These are phyloP conservation scores for Kappamyces sp. DNA, from an alignment of 192 early-diverging fungal genomes.

Conservation along the genomic window DNA sequence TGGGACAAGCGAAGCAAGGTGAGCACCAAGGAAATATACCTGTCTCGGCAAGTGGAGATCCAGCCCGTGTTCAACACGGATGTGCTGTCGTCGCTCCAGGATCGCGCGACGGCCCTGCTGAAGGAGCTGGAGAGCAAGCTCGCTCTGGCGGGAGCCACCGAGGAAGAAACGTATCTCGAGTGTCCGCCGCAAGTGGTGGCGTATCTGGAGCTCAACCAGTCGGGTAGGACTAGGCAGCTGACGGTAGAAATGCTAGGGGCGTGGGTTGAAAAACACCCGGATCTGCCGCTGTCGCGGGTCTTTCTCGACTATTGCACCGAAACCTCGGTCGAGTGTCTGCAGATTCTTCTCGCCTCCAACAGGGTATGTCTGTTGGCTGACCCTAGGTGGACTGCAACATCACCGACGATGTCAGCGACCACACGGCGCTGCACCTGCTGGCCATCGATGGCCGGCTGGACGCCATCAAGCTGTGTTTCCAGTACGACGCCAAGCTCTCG, in stretches of 20 bases:
- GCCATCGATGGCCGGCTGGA: conserved; percentile 73
- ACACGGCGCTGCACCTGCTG: conserved; percentile 83
- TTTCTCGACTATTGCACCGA: conserved; percentile 66
- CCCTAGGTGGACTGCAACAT: conserved; percentile 68
- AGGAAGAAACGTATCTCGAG: no score
- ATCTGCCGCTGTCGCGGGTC: conserved; percentile 50
- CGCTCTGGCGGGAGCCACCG: no score
- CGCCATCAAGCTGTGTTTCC: conserved; percentile 55
- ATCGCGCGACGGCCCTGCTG: conserved; percentile 69
- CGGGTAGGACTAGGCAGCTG: no score
- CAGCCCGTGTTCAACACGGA: conserved; percentile 94
- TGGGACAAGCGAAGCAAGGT: conserved; percentile 99
- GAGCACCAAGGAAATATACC: conserved; percentile 94
- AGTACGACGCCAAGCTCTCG: conserved; percentile 32
- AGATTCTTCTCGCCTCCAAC: conserved; percentile 57
- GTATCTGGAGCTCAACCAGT: no score
- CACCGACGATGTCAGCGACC: conserved; percentile 89
- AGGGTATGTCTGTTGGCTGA: no score
- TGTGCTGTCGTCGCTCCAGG: conserved; percentile 82
- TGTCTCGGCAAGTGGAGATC: conserved; percentile 94
- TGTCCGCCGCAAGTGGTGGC: no score
- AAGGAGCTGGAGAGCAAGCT: conserved; percentile 57
- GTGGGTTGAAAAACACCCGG: background rate
- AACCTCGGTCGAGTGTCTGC: conserved; percentile 37
- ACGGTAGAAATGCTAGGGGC: no score